Evolutionary conservation across 2,329 filamentous ascomycete genomes (phyloP).

Genomic region (Fusarium beomiforme): DNA sequence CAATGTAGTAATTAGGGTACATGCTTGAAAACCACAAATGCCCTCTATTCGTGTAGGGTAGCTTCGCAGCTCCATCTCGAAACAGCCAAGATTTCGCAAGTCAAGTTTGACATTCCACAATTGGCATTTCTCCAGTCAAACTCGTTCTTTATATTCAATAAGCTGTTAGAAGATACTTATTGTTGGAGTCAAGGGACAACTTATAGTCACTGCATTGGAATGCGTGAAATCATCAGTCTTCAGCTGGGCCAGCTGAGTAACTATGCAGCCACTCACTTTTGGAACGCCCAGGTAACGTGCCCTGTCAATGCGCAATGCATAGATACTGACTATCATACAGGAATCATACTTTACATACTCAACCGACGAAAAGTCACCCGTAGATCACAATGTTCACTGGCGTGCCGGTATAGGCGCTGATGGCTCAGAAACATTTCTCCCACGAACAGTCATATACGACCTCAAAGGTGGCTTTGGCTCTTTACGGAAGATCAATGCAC

Average conservation of each 20-base stretch:
- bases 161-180: neutral
- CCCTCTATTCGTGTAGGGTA: constrained; percentile 22
- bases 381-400: constrained; percentile 79
- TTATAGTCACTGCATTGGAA: constrained; percentile 49
- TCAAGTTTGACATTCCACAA: neutral
- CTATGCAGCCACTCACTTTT: constrained; percentile 94
- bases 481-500: constrained; percentile 84
- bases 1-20: constrained; percentile 1
- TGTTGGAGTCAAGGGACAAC: neutral
- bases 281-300: constrained; percentile 82
- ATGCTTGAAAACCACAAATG: neutral
- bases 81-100: neutral
- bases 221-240: constrained; percentile 95
- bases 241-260: constrained; percentile 95
- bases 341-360: constrained; percentile 97
- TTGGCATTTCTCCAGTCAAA: neutral
- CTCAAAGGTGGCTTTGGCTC: constrained; percentile 94
- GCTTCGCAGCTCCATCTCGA: neutral
- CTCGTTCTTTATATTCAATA: neutral
- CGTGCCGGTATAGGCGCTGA: constrained; percentile 83
- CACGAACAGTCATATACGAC: constrained; percentile 92
- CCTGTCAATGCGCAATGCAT: neutral
- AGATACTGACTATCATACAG: constrained; percentile 55
- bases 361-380: constrained; percentile 49
- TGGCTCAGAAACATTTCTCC: constrained; percentile 90